phyloP scores from a whole-genome alignment of 805 yeast genomes.

The Grigorovia yakushimaensis region DNA sequence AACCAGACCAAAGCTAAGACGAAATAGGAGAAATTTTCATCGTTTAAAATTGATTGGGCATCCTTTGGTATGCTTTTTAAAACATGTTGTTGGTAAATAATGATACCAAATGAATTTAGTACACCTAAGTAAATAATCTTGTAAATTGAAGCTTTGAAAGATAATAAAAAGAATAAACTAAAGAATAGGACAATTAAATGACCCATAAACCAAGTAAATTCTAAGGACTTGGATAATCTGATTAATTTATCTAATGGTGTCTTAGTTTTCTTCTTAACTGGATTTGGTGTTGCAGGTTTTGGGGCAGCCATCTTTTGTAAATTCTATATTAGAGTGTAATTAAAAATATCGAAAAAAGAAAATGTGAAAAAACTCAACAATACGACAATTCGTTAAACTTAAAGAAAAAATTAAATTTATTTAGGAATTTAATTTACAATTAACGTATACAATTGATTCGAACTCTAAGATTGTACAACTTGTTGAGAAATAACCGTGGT shows the following conservation, averaged over 20 bases:
- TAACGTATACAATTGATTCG: neutral
- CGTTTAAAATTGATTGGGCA: constrained; percentile 29
- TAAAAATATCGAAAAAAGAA: neutral
- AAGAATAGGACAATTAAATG: constrained; percentile 39
- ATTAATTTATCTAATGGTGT: constrained; percentile 7
- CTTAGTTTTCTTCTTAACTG: neutral
- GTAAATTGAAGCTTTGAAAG: constrained; percentile 42
- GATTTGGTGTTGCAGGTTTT: neutral
- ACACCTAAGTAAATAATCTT: constrained; percentile 53
- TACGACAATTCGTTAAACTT: neutral
- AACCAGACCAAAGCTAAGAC: constrained; percentile 45
- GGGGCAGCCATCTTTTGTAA: neutral
- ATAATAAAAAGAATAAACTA: constrained; percentile 25
- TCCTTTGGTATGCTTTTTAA: constrained; percentile 12
- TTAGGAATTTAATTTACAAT: neutral
- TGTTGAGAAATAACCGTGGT: neutral
- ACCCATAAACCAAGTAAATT: constrained; percentile 71
- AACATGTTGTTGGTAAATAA: constrained; percentile 50
- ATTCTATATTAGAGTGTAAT: neutral
- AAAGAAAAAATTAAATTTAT: neutral
- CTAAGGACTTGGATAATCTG: constrained; percentile 36
- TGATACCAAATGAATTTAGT: constrained; percentile 64
- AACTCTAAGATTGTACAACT: too few relatives aligned
- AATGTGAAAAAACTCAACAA: neutral
- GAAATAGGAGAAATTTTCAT: constrained; percentile 71